A percentile compares a stretch with the other conserved stretches of the same genome.
phyloP scores from a whole-genome alignment of 176 grass and related monocot species.

The Olyra latifolia region DNA sequence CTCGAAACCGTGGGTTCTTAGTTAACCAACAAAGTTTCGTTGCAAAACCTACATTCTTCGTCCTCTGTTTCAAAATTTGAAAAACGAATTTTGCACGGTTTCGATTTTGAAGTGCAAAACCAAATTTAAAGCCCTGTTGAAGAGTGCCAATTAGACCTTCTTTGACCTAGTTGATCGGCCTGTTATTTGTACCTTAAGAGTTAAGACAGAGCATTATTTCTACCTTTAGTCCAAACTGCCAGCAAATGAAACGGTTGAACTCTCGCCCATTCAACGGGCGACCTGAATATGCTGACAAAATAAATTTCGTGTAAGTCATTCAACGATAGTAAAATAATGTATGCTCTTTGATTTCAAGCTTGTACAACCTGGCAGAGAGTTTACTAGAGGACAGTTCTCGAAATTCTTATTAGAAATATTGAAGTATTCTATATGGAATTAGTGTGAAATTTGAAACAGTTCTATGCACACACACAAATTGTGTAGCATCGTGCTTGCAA shows the following conservation, averaged over 20 bases:
- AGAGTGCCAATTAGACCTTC: not conserved
- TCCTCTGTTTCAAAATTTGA: too few species aligned
- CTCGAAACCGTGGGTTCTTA: too few species aligned
- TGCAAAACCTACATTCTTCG: too few species aligned
- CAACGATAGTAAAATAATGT: not conserved
- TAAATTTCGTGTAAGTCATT: not conserved
- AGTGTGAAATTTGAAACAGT: not conserved
- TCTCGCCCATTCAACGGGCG: not conserved
- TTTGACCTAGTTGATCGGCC: not conserved
- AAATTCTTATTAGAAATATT: not conserved
- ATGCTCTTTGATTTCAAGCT: not conserved
- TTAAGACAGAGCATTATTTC: not conserved
- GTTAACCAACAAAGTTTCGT: too few species aligned
- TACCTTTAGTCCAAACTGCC: not conserved
- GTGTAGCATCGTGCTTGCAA: not conserved
- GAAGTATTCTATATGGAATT: not conserved
- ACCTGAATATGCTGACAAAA: not conserved
- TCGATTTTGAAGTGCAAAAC: too few species aligned
- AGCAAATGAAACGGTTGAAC: not conserved
- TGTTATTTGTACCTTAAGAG: too few species aligned
- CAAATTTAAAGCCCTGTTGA: too few species aligned
- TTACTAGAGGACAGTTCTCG: not conserved
- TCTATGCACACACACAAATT: not conserved
- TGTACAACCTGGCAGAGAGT: not conserved
- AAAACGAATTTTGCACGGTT: too few species aligned